Evolutionary conservation across 2,329 filamentous ascomycete genomes (phyloP).

Genomic region (Xylariaceae sp.): DNA sequence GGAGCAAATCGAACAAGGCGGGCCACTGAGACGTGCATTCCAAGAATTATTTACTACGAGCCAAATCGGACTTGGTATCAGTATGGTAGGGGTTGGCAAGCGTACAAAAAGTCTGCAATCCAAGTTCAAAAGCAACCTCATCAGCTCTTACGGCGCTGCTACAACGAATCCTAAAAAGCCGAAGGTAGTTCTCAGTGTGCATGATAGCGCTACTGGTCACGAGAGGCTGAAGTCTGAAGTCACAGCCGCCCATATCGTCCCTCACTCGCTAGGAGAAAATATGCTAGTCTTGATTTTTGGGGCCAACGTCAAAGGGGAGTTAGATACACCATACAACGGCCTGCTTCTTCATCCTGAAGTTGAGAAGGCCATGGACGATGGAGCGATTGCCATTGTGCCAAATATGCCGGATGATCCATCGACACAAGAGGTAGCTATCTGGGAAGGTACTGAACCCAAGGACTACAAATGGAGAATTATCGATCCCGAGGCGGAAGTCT

Average conservation of each 20-base stretch:
- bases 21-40: not conserved
- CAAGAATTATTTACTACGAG: not conserved
- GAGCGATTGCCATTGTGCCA: constrained; percentile 6
- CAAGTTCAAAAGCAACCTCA: not conserved
- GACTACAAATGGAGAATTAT: constrained; percentile 8
- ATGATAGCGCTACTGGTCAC: constrained; percentile 1
- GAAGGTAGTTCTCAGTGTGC: not conserved
- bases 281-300: not conserved
- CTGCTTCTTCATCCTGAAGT: not conserved
- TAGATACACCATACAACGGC: not conserved
- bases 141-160: not conserved
- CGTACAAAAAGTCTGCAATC: not conserved
- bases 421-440: constrained; percentile 1
- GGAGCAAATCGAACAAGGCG: not conserved
- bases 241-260: not conserved
- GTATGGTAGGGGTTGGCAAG: not conserved
- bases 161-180: not conserved
- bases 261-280: not conserved
- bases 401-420: constrained; percentile 2
- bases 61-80: not conserved
- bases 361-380: constrained; percentile 4
- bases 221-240: not conserved
- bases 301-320: not conserved
- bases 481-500: not conserved
- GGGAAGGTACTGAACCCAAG: constrained; percentile 1